Base-by-base conservation (phyloP, 176 grass and related monocot species). In the Poa annua region DNA sequence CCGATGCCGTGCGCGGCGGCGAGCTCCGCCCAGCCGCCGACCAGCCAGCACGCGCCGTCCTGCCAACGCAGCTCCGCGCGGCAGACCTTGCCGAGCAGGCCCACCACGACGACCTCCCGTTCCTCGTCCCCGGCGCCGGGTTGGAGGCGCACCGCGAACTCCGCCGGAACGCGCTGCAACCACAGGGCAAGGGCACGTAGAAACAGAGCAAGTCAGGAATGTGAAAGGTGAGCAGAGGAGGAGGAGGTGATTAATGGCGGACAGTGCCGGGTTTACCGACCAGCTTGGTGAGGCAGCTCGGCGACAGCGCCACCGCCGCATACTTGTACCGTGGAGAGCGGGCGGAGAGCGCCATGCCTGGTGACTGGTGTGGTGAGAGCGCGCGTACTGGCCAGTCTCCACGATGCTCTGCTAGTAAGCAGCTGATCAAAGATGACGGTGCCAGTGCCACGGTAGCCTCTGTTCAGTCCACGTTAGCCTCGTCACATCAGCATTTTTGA, bases 61-160 rank as follows among this genome's bases (percentile, higher is more conserved):
- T 29, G 22, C 56, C 76, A 47, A 59, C 47, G 12, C 19, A 89
- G 49, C 57, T 76, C 87, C 82, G 26, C 60, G 59, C 61, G 87
- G 50, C 77, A 68, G 67, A 74, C n/a, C 87, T 80, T 84, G 60
- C 87, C 87, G 68, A 85, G 2, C 76, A 59, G 87, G 76, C 69
- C 47, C 14, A 89, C 41, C 66, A 85, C 36, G 59, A 75, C 38
- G 49, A 80, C 68, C 17, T 54, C 66, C 13, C 38, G 6, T 3
- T 33, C 52, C 60, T n/a, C 21, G 5, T 22, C 47, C 29, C 42
- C 86, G 39, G 16, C 80, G 79, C 34, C 61, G 79, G 47, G 24
- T 29, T 19, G 53, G 54, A 83, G 42, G 74, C 53, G 32, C 44
- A 53, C 33, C 65, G 74, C 86, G 80, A 83, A 79, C 80, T 88